phyloP scores from a whole-genome alignment of 148 eudicot genomes.

The Dianthus caryophyllus region DNA sequence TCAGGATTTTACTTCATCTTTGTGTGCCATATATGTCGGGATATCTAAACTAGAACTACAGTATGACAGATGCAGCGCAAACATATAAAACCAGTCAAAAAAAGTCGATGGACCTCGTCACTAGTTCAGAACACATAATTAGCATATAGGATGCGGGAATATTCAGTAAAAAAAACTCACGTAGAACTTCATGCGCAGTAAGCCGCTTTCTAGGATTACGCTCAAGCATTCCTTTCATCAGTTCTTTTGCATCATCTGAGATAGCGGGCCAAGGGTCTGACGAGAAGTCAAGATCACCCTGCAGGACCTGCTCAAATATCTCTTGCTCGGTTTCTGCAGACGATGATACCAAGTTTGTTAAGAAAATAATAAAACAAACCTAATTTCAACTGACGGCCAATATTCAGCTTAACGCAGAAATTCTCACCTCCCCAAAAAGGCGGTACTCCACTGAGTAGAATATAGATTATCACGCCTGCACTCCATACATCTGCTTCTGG shows the following conservation, averaged over 20 bases:
- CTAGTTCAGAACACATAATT: background rate
- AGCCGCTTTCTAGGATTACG: constrained; percentile 69
- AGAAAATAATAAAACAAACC: background rate
- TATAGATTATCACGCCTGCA: constrained; percentile 80
- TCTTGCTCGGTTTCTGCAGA: constrained; percentile 71
- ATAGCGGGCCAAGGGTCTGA: constrained; percentile 90
- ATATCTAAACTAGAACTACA: background rate
- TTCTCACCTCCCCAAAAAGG: constrained; percentile 92
- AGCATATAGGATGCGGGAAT: background rate
- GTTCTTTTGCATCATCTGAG: constrained; percentile 78
- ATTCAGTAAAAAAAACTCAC: constrained; percentile 41
- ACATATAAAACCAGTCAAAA: background rate
- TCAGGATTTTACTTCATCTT: background rate
- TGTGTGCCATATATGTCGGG: background rate
- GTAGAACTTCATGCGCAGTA: constrained; percentile 79
- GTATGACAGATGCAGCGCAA: background rate
- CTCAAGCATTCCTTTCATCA: constrained; percentile 75
- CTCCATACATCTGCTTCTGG: constrained; percentile 93
- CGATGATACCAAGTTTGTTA: constrained; percentile 8
- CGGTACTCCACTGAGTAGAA: constrained; percentile 75
- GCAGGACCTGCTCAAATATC: constrained; percentile 78
- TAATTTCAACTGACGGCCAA: background rate
- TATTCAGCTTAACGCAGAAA: background rate
- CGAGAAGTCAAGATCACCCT: constrained; percentile 76
- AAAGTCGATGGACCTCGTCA: constrained; percentile 1